Conservation (phyloP, 2,329 filamentous ascomycete genomes). For the Colletotrichum salicis region DNA sequence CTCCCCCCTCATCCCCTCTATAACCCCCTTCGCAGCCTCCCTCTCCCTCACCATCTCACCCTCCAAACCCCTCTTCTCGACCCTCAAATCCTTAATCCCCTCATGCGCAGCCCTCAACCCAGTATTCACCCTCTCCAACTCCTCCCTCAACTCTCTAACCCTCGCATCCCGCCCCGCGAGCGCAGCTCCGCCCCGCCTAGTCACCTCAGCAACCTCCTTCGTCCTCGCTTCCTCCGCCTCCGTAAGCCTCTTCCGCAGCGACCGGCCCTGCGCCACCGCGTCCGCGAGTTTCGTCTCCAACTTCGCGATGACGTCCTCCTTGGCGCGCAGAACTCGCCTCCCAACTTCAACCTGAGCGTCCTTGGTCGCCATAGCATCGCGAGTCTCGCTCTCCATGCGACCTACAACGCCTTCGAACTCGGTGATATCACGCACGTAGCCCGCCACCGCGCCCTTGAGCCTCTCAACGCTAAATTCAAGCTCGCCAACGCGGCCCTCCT, state of each 20-base stretch:
- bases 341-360: slow-evolving; percentile 48
- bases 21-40: slow-evolving; percentile 52
- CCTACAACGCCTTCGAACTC: slow-evolving; percentile 65
- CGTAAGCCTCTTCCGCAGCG: slow-evolving; percentile 52
- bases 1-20: slow-evolving; percentile 63
- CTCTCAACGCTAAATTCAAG: slow-evolving; percentile 61
- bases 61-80: slow-evolving; percentile 56
- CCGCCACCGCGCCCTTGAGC: slow-evolving; percentile 62
- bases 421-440: slow-evolving; percentile 63
- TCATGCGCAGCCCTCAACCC: slow-evolving; percentile 59
- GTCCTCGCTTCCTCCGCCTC: slow-evolving; percentile 49
- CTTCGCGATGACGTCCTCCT: slow-evolving; percentile 50
- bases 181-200: slow-evolving; percentile 55
- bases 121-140: slow-evolving; percentile 59
- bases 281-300: slow-evolving; percentile 57
- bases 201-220: slow-evolving; percentile 47
- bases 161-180: slow-evolving; percentile 63
- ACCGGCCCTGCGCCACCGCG: slow-evolving; percentile 51
- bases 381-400: slow-evolving; percentile 56
- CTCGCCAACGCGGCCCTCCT: slow-evolving; percentile 54
- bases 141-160: slow-evolving; percentile 58
- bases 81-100: slow-evolving; percentile 55
- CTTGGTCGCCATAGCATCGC: slow-evolving; percentile 44
- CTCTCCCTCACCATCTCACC: slow-evolving; percentile 50
- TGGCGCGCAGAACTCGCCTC: slow-evolving; percentile 47